Conservation (phyloP, 805 yeast species). For the Pichia rugopelliculosa region DNA sequence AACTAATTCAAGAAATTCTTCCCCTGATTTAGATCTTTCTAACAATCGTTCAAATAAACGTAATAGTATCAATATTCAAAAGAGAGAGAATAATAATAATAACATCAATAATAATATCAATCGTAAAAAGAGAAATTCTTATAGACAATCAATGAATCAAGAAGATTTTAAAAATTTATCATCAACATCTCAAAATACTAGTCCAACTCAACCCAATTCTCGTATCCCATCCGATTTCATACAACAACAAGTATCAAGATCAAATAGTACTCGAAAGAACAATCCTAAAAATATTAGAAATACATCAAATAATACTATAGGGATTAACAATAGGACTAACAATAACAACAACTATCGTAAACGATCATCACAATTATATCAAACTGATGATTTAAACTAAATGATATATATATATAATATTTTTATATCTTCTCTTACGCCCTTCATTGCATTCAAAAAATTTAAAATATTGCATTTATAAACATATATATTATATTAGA, state of each 20-base stretch:
- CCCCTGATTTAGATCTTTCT: background rate
- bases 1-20: background rate
- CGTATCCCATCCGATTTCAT: background rate
- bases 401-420: too few relatives aligned
- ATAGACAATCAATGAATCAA: conserved; percentile 5
- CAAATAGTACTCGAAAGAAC: conserved; percentile 2
- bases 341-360: background rate
- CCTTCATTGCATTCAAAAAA: too few relatives aligned
- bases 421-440: too few relatives aligned
- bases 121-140: conserved; percentile 1
- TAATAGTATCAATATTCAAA: conserved; percentile 1
- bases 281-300: conserved; percentile 4
- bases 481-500: too few relatives aligned
- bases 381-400: background rate
- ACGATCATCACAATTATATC: background rate
- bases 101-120: background rate
- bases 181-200: too few relatives aligned
- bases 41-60: conserved; percentile 1
- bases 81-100: background rate
- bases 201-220: background rate
- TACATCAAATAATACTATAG: background rate
- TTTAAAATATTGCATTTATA: too few relatives aligned
- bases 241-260: background rate
- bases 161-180: conserved; percentile 3
- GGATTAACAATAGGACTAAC: background rate